phyloP scores from a whole-genome alignment of 805 yeast species.

The fission yeast (Schizosaccharomyces pombe) region DNA sequence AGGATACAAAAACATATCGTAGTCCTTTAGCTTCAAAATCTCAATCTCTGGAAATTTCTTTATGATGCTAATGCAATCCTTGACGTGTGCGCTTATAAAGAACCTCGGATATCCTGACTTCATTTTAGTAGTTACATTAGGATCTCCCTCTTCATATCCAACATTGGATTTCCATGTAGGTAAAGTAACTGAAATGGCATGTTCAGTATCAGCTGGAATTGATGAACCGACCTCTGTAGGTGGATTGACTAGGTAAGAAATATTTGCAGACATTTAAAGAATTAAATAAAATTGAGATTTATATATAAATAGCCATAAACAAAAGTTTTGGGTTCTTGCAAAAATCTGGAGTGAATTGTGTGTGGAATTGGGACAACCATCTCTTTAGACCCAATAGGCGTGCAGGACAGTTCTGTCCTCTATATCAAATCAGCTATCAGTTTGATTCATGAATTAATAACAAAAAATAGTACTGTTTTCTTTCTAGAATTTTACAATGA shows the following conservation, averaged over 20 bases:
- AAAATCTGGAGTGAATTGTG: no score
- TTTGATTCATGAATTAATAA: no score
- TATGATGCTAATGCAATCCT: background rate
- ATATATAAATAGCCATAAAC: no score
- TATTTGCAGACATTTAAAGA: background rate
- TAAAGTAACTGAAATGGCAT: constrained; percentile 81
- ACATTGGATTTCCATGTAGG: constrained; percentile 91
- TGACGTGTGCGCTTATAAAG: constrained; percentile 19
- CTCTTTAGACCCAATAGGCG: no score
- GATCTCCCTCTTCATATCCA: constrained; percentile 78
- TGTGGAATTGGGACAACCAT: no score
- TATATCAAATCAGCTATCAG: no score
- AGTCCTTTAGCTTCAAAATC: background rate
- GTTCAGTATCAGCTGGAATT: constrained; percentile 72
- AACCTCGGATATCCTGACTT: constrained; percentile 75
- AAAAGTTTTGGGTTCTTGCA: no score
- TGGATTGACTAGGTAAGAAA: background rate
- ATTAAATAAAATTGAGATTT: no score
- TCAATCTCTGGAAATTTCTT: background rate
- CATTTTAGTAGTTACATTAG: constrained; percentile 56
- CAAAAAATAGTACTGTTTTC: no score
- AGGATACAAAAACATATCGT: background rate
- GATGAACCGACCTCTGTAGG: constrained; percentile 40
- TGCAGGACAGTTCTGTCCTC: no score
- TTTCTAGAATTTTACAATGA: no score